Evolutionary conservation across 805 yeast genomes (phyloP).

Genomic region (Wickerhamiella lipophila): DNA sequence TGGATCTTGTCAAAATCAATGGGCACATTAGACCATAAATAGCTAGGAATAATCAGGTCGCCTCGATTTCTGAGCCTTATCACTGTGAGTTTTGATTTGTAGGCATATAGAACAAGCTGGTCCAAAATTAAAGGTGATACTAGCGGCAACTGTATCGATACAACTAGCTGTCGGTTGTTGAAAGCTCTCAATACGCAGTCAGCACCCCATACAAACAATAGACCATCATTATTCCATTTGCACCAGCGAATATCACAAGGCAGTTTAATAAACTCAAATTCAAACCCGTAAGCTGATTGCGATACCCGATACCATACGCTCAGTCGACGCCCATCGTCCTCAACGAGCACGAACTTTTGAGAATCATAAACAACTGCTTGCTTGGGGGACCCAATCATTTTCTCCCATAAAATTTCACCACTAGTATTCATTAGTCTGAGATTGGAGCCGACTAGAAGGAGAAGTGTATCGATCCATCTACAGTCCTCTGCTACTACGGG

Average conservation of each 20-base stretch:
- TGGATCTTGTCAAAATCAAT: background rate
- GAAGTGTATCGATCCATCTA: conserved; percentile 45
- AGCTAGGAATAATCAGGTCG: background rate
- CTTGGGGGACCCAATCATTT: background rate
- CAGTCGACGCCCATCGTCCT: conserved; percentile 56
- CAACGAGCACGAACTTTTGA: conserved; percentile 48
- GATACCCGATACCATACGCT: conserved; percentile 55
- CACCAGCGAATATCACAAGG: conserved; percentile 43
- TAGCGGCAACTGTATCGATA: background rate
- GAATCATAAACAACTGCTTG: conserved; percentile 49
- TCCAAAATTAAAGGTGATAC: background rate
- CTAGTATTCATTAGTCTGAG: conserved; percentile 25
- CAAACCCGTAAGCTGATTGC: conserved; percentile 57
- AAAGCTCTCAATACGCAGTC: conserved; percentile 49
- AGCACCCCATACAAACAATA: conserved; percentile 51
- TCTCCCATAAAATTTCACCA: background rate
- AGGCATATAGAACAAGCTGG: background rate
- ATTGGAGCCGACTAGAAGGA: conserved; percentile 34
- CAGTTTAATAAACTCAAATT: conserved; percentile 56
- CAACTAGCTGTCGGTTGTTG: background rate
- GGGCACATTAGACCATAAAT: background rate
- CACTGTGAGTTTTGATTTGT: background rate
- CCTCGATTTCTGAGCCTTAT: background rate
- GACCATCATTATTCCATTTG: conserved; percentile 45
- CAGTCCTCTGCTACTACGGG: conserved; percentile 33